These are phyloP conservation scores for Dichomitus squalens DNA, from an alignment of 1,284 basidiomycete genomes.

Conservation along the genomic window DNA sequence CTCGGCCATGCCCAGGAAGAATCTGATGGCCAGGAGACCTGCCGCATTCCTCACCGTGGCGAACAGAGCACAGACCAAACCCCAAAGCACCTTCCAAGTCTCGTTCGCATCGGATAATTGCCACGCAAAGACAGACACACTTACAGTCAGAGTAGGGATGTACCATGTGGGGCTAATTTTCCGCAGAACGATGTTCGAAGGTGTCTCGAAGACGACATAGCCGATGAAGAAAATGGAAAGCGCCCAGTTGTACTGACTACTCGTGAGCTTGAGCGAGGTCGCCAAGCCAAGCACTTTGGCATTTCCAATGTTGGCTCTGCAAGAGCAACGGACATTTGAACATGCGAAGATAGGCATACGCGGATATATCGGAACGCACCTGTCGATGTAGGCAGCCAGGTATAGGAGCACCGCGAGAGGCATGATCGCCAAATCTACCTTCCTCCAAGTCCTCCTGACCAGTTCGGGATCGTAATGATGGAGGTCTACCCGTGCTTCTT, in stretches of 20 bases:
- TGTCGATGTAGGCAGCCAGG: conserved; percentile 34
- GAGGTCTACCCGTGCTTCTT: conserved; percentile 12
- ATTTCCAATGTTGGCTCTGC: conserved; percentile 45
- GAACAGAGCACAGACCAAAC: conserved; percentile 28
- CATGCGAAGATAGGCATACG: neutral
- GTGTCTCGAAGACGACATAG: conserved; percentile 73
- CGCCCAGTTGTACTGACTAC: conserved; percentile 57
- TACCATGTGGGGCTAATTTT: conserved; percentile 50
- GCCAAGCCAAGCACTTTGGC: conserved; percentile 38
- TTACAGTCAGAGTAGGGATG: conserved; percentile 34
- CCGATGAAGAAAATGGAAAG: conserved; percentile 69
- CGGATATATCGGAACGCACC: conserved; percentile 15
- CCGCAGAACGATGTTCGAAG: conserved; percentile 38
- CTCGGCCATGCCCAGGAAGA: conserved; percentile 56
- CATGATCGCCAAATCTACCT: conserved; percentile 33
- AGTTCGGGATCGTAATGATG: conserved; percentile 27
- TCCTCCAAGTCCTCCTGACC: conserved; percentile 31
- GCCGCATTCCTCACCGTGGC: conserved; percentile 54
- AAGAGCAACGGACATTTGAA: neutral
- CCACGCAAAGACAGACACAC: neutral
- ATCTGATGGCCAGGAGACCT: conserved; percentile 59
- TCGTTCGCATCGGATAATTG: neutral
- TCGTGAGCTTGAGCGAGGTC: conserved; percentile 26
- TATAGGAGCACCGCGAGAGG: conserved; percentile 33
- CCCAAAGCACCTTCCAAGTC: conserved; percentile 23